Evolutionary conservation across 2,329 filamentous ascomycete genomes (phyloP).

Genomic region (Mycosphaerelloides madeirae): DNA sequence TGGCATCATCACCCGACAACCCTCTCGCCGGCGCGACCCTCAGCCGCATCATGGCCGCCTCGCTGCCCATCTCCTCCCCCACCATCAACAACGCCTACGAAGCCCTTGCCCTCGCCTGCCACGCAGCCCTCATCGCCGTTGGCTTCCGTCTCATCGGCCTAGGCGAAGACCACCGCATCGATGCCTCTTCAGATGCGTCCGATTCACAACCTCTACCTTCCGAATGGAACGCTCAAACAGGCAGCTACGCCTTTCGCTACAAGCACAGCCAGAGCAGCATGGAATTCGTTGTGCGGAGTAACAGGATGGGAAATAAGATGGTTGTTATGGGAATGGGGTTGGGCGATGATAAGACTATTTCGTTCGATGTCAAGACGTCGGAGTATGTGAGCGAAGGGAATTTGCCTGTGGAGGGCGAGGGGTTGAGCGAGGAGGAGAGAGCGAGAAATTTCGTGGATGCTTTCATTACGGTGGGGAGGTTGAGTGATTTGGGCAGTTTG

Average conservation of each 20-base stretch:
- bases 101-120: conserved; percentile 74
- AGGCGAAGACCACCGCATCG: conserved; percentile 70
- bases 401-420: conserved; percentile 43
- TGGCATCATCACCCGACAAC: conserved; percentile 25
- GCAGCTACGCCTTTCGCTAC: conserved; percentile 76
- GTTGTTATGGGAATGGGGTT: conserved; percentile 74
- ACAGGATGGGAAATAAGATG: conserved; percentile 76
- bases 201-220: conserved; percentile 62
- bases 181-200: conserved; percentile 24
- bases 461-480: conserved; percentile 68
- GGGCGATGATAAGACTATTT: conserved; percentile 74
- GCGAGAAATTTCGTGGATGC: conserved; percentile 48
- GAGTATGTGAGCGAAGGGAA: conserved; percentile 68
- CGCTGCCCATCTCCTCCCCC: conserved; percentile 38
- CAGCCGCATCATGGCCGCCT: conserved; percentile 40
- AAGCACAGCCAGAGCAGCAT: conserved; percentile 79
- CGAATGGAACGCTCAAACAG: conserved; percentile 73
- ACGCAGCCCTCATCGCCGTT: conserved; percentile 75
- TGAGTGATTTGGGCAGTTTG: conserved; percentile 63
- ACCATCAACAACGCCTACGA: conserved; percentile 68
- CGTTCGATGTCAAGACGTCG: conserved; percentile 67
- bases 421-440: conserved; percentile 35
- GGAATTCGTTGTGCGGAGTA: conserved; percentile 76
- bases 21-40: conserved; percentile 42
- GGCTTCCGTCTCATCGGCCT: conserved; percentile 79